phyloP scores from a whole-genome alignment of 2,329 filamentous ascomycete species.

The Albifimbria verrucaria region DNA sequence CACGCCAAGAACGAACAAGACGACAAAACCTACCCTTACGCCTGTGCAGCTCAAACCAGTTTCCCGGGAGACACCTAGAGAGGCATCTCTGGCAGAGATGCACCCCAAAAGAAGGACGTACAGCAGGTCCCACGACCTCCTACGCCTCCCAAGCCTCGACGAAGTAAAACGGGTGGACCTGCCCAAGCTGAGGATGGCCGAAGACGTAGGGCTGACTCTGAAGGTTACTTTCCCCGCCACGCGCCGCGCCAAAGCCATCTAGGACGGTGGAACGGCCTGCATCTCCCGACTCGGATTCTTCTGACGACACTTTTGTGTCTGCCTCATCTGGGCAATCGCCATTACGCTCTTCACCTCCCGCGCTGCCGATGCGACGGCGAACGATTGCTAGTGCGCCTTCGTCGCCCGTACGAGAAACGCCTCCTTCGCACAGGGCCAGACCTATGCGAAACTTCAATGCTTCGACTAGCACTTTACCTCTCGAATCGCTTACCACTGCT shows the following conservation, averaged over 20 bases:
- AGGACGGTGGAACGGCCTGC: slow-evolving; percentile 12
- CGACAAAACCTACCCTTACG: background rate
- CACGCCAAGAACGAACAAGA: too few species aligned
- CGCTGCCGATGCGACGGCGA: slow-evolving; percentile 10
- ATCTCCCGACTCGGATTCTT: slow-evolving; percentile 30
- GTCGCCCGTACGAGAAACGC: slow-evolving; percentile 33
- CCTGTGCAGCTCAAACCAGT: background rate
- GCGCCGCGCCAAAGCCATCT: slow-evolving; percentile 8
- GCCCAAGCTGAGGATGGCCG: background rate
- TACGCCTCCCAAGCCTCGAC: slow-evolving; percentile 32
- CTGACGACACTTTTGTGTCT: slow-evolving; percentile 44
- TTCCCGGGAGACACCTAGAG: background rate
- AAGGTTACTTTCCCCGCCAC: background rate
- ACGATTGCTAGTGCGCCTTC: slow-evolving; percentile 25
- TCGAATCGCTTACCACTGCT: slow-evolving; percentile 67
- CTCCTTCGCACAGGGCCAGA: slow-evolving; percentile 9
- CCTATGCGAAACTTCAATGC: slow-evolving; percentile 18
- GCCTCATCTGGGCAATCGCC: slow-evolving; percentile 34
- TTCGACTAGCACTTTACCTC: slow-evolving; percentile 41
- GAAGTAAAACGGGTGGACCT: slow-evolving; percentile 13
- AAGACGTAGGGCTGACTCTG: background rate
- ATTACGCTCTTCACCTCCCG: slow-evolving; percentile 21
- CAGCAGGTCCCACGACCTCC: slow-evolving; percentile 22
- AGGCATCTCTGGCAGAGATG: background rate
- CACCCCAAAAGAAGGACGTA: background rate